phyloP scores from a whole-genome alignment of 495 filamentous ascomycete species.

The Sphaerosporella brunnea region DNA sequence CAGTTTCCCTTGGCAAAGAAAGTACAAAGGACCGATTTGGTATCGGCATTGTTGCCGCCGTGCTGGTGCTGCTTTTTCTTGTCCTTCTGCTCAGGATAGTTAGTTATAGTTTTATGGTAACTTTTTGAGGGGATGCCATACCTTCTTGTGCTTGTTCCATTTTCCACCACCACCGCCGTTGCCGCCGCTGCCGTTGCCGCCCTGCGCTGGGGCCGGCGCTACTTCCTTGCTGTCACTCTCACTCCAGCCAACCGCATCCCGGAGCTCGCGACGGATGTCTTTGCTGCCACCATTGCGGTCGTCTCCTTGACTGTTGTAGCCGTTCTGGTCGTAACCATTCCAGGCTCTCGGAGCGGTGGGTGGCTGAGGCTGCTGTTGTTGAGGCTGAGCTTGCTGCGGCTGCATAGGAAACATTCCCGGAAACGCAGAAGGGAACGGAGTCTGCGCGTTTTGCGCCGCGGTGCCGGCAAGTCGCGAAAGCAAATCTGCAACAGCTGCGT shows the following conservation, averaged over 20 bases:
- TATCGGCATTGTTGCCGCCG: constrained; percentile 16
- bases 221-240: background rate
- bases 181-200: constrained; percentile 13
- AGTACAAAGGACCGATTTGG: constrained; percentile 17
- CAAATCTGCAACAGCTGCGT: background rate
- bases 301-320: background rate
- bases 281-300: background rate
- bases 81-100: constrained; percentile 14
- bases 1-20: constrained; percentile 25
- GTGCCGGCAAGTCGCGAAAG: background rate
- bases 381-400: background rate
- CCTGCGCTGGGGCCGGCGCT: constrained; percentile 11
- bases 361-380: background rate
- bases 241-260: constrained; percentile 3
- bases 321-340: background rate
- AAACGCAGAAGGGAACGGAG: background rate
- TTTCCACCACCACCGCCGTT: constrained; percentile 17
- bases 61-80: too few relatives aligned
- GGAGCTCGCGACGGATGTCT: background rate
- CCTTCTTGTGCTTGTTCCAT: constrained; percentile 12
- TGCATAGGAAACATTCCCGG: background rate
- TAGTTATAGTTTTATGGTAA: background rate
- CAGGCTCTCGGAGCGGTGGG: background rate
- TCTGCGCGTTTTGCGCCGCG: background rate
- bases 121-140: too few relatives aligned